Percentiles rank a stretch among this genome's conserved stretches.
Conservation (phyloP, 1,284 basidiomycete species). For the Inonotus obliquus region DNA sequence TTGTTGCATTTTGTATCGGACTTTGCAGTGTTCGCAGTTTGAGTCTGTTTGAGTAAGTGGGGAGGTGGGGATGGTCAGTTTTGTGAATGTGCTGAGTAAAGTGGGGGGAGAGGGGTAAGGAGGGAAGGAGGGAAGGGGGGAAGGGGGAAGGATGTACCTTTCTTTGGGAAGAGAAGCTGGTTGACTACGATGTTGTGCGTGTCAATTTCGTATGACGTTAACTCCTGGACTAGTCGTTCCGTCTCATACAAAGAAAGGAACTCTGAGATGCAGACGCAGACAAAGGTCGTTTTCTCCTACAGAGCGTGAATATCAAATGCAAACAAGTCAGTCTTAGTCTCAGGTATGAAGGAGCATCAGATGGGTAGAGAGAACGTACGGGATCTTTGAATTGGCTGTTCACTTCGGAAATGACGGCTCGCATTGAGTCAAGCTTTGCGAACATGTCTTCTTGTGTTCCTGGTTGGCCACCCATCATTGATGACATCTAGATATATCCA, state of each 20-base stretch:
- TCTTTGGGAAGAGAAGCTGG: slow-evolving; percentile 92
- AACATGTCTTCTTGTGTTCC: slow-evolving; percentile 96
- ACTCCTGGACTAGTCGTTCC: slow-evolving; percentile 94
- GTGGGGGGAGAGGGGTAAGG: background rate
- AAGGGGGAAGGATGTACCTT: slow-evolving; percentile 47
- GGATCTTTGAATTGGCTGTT: slow-evolving; percentile 99
- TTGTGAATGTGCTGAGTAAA: background rate
- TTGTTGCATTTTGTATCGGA: slow-evolving; percentile 96
- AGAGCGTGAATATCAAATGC: background rate
- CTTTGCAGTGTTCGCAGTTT: slow-evolving; percentile 92
- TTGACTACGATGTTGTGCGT: slow-evolving; percentile 99
- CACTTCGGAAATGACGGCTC: slow-evolving; percentile 95
- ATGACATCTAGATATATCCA: slow-evolving; percentile 64
- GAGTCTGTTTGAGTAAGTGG: slow-evolving; percentile 63
- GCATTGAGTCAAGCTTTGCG: slow-evolving; percentile 96
- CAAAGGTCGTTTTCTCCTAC: slow-evolving; percentile 95
- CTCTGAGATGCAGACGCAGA: slow-evolving; percentile 98
- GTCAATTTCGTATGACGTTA: slow-evolving; percentile 96
- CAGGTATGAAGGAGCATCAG: background rate
- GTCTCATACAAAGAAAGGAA: slow-evolving; percentile 99
- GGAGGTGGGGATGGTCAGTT: background rate
- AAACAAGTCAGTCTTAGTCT: background rate
- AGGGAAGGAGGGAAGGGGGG: background rate
- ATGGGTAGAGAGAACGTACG: slow-evolving; percentile 42
- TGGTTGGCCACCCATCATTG: slow-evolving; percentile 88